Base-by-base conservation (phyloP, 75 land plant genomes). In the Gnetum montanum region DNA sequence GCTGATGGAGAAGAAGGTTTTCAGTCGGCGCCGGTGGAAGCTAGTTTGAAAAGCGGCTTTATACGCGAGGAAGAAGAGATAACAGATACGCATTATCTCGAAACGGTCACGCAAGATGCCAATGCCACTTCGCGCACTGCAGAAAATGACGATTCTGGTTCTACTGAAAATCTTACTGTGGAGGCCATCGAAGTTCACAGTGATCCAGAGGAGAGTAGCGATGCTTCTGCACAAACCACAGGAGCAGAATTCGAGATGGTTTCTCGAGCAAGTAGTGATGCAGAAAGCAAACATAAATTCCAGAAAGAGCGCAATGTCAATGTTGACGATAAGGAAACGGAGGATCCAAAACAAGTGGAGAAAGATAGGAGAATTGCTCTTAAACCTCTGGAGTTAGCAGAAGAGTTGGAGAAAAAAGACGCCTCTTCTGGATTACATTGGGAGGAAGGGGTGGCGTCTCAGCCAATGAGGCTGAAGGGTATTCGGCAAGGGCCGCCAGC, bases 391-490 rank as follows among this genome's bases (percentile, higher is more conserved):
- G 88, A 86, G 41, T 43, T 62, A 60, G 96, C 96, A 49, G 99
- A 95, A 63, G 97, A 95, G 45, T 52, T 75, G 10, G 99, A 95
- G 67, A 95, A 78, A 66, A 75, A 67, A 30, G 79, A 79, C 8
- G 96, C 97, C 6, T 93, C 71, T 26, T 81, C 83, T 55, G 96
- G 86, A 31, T 47, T 90, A 65, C 81, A 90, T 30, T 83, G 73
- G 80, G 88, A 90, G 54, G 99, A 78, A 52, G 96, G 99, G 18
- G 96, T 80, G 4, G 85, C 83, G 54, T 82, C 99, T 13, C 96
- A 86, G 46, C 99, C 96, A 6, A 95, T 95, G 99, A 77, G 80
- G 57, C 79, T 95, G 43, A 88, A 86, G 56, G 99, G 99, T 36
- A 80, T 90, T 20, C 66, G 81, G 34, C 73, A 83, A 48, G 96